Percentiles rank a stretch among this genome's conserved stretches.
phyloP scores from a whole-genome alignment of 2,329 filamentous ascomycete species.

The Thielaviopsis cerberus region DNA sequence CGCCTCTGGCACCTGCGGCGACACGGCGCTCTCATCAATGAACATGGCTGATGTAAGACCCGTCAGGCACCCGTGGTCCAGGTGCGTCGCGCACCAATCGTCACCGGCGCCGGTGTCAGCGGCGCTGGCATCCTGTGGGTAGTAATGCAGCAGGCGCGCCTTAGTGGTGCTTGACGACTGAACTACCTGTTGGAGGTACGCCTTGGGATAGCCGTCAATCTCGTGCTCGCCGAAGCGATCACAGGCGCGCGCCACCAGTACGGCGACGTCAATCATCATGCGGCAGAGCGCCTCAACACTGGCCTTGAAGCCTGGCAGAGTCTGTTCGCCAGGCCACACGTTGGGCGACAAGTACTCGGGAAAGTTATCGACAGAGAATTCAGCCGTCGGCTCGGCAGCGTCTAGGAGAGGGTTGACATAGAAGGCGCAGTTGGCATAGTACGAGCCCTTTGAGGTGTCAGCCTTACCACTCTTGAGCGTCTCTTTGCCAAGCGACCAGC shows the following conservation, averaged over 20 bases:
- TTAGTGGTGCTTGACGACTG: conserved; percentile 74
- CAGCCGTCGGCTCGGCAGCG: conserved; percentile 39
- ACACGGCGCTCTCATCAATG: conserved; percentile 49
- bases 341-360: conserved; percentile 82
- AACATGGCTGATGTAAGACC: conserved; percentile 94
- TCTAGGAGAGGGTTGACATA: conserved; percentile 46
- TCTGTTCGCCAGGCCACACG: conserved; percentile 56
- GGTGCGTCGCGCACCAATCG: conserved; percentile 83
- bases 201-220: conserved; percentile 54
- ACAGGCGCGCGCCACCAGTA: conserved; percentile 75
- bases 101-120: conserved; percentile 39
- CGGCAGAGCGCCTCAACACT: conserved; percentile 59
- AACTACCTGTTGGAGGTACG: conserved; percentile 76
- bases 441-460: conserved; percentile 67
- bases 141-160: conserved; percentile 83
- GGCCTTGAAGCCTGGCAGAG: conserved; percentile 56
- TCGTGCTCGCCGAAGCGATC: conserved; percentile 68
- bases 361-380: conserved; percentile 44
- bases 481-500: conserved; percentile 70
- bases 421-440: conserved; percentile 69
- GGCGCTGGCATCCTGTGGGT: conserved; percentile 36
- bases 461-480: conserved; percentile 59
- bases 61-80: conserved; percentile 86
- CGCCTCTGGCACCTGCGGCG: conserved; percentile 19
- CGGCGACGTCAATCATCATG: conserved; percentile 76